Evolutionary conservation across 2,329 filamentous ascomycete species (phyloP).

Genomic region (Hypoxylon sp.): DNA sequence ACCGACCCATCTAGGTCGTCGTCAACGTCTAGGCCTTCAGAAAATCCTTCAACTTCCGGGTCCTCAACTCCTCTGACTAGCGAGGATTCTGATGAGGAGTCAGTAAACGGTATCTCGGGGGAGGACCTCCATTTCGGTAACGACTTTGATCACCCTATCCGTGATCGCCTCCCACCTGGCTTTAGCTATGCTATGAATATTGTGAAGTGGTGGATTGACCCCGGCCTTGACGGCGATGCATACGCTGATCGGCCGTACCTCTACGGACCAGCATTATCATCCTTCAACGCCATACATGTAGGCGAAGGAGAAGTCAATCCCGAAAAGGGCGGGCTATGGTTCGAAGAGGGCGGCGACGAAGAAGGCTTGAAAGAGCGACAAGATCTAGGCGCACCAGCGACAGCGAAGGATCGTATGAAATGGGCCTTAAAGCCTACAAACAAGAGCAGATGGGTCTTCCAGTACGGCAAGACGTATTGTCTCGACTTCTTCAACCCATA

Average conservation of each 20-base stretch:
- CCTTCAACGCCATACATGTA: constrained; percentile 82
- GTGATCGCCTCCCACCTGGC: constrained; percentile 86
- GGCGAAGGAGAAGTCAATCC: constrained; percentile 68
- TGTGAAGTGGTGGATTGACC: constrained; percentile 92
- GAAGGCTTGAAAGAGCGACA: constrained; percentile 64
- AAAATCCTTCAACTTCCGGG: constrained; percentile 13
- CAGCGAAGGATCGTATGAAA: constrained; percentile 69
- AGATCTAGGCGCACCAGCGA: constrained; percentile 65
- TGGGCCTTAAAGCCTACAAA: constrained; percentile 68
- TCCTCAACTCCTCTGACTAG: constrained; percentile 14
- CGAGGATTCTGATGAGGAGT: constrained; percentile 31
- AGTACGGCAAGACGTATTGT: constrained; percentile 67
- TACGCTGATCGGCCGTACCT: constrained; percentile 89
- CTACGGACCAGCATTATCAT: constrained; percentile 85
- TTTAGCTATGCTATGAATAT: constrained; percentile 88
- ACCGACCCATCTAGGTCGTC: constrained; percentile 47
- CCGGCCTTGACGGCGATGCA: constrained; percentile 89
- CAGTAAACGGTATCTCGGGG: constrained; percentile 70
- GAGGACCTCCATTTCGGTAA: constrained; percentile 91
- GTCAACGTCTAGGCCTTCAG: constrained; percentile 20
- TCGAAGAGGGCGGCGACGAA: constrained; percentile 77
- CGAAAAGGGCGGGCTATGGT: constrained; percentile 66
- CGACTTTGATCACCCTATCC: constrained; percentile 92
- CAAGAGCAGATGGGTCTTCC: constrained; percentile 69
- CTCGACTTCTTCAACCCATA: constrained; percentile 91